A percentile compares a stretch with the other conserved stretches of the same genome.
Conservation (phyloP, 176 grass and related monocot species). For the Cenchrus fungigraminus region DNA sequence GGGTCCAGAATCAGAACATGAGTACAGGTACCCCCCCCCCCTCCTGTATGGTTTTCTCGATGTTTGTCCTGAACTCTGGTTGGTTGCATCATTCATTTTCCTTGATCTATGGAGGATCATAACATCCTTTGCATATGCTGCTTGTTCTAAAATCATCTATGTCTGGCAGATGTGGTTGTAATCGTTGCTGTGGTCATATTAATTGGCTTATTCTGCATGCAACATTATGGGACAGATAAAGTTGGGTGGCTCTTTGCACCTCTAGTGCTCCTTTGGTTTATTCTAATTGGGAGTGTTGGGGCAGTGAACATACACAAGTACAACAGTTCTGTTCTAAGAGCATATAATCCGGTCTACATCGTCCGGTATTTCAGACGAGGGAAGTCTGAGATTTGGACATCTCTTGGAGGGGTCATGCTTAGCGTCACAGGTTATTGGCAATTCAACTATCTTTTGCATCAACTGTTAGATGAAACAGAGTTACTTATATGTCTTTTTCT, state of each 20-base stretch:
- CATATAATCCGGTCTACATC: slow-evolving; percentile 76
- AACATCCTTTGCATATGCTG: background rate
- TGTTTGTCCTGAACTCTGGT: slow-evolving; percentile 27
- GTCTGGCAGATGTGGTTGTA: slow-evolving; percentile 75
- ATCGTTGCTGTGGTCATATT: slow-evolving; percentile 69
- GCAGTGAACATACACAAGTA: slow-evolving; percentile 73
- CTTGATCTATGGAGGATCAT: slow-evolving; percentile 27
- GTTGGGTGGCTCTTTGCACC: slow-evolving; percentile 93
- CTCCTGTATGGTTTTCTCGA: slow-evolving; percentile 28
- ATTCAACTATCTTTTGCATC: slow-evolving; percentile 17
- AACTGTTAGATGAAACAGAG: slow-evolving; percentile 26
- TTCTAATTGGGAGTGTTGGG: slow-evolving; percentile 75
- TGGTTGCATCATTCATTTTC: background rate
- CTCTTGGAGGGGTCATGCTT: slow-evolving; percentile 93
- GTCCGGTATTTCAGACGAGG: slow-evolving; percentile 62
- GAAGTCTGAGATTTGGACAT: slow-evolving; percentile 61
- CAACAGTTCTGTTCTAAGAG: slow-evolving; percentile 71
- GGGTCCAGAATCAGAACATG: slow-evolving; percentile 76
- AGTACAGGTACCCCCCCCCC: slow-evolving; percentile 64
- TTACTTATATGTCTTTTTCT: slow-evolving; percentile 37
- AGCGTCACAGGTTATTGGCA: slow-evolving; percentile 74
- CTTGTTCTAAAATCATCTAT: slow-evolving; percentile 30
- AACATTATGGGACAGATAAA: slow-evolving; percentile 84
- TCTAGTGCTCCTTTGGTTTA: slow-evolving; percentile 80
- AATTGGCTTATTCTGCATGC: slow-evolving; percentile 83